A percentile compares a stretch with the other conserved stretches of the same genome.
phyloP scores from a whole-genome alignment of 78 protist genomes.

The Dictyostelium firmibasis region DNA sequence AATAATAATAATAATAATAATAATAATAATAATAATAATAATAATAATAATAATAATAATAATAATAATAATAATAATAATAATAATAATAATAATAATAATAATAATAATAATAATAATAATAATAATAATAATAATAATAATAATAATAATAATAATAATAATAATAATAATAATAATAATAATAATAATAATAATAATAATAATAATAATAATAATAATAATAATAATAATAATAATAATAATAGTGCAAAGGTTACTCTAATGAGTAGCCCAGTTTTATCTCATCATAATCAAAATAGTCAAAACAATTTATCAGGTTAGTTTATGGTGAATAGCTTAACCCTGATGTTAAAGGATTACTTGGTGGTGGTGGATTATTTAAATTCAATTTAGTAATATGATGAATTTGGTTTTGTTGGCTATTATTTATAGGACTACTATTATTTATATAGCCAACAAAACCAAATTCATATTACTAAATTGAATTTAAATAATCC shows the following conservation, averaged over 20 bases:
- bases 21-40: too few relatives aligned
- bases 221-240: not conserved
- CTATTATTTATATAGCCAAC: not conserved
- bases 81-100: too few relatives aligned
- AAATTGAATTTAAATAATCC: not conserved
- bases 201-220: not conserved
- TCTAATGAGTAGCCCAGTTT: not conserved
- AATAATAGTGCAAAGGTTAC: constrained; percentile 3
- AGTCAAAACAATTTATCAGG: not conserved
- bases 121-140: not conserved
- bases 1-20: too few relatives aligned
- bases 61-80: too few relatives aligned
- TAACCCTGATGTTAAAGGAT: not conserved
- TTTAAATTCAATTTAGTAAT: not conserved
- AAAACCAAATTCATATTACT: not conserved
- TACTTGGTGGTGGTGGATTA: not conserved
- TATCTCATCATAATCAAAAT: not conserved
- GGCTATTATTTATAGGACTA: not conserved
- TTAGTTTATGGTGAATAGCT: constrained; percentile 5
- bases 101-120: too few relatives aligned
- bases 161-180: not conserved
- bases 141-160: not conserved
- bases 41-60: too few relatives aligned
- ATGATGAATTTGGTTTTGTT: not conserved
- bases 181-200: not conserved